phyloP scores from a whole-genome alignment of 208 protist genomes.

The Spongospora subterranea region DNA sequence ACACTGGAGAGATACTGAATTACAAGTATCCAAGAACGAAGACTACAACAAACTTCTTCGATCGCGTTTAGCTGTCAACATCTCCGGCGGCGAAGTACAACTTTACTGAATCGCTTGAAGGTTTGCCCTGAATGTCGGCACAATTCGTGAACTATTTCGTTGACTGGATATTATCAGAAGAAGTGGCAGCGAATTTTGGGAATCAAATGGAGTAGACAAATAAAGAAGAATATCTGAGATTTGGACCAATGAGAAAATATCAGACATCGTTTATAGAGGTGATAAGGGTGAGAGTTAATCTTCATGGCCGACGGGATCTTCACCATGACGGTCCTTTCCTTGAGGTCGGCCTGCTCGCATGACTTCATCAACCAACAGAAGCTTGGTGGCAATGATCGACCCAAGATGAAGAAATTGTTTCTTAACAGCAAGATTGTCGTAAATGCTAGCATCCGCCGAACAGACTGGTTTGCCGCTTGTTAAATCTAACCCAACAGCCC shows the following conservation, averaged over 20 bases:
- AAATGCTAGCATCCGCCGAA: constrained; percentile 89
- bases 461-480: constrained; percentile 93
- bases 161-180: no score
- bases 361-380: constrained; percentile 99
- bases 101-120: no score
- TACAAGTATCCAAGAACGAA: neutral
- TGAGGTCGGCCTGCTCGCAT: constrained; percentile 91
- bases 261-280: no score
- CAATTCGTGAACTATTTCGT: no score
- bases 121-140: no score
- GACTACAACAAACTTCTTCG: neutral
- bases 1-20: neutral
- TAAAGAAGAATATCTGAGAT: no score
- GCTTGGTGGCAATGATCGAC: constrained; percentile 93
- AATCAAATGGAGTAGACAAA: no score
- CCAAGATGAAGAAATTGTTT: constrained; percentile 91
- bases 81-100: neutral
- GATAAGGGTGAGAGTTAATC: constrained; percentile 14
- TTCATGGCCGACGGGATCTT: constrained; percentile 28
- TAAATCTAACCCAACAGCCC: constrained; percentile 89
- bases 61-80: neutral
- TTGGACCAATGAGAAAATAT: no score
- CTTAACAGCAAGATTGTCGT: constrained; percentile 99
- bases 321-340: constrained; percentile 55
- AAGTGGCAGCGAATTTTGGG: no score